These are phyloP conservation scores for Pseudoperonospora humuli DNA, from an alignment of 352 stramenopile species.

Conservation along the genomic window DNA sequence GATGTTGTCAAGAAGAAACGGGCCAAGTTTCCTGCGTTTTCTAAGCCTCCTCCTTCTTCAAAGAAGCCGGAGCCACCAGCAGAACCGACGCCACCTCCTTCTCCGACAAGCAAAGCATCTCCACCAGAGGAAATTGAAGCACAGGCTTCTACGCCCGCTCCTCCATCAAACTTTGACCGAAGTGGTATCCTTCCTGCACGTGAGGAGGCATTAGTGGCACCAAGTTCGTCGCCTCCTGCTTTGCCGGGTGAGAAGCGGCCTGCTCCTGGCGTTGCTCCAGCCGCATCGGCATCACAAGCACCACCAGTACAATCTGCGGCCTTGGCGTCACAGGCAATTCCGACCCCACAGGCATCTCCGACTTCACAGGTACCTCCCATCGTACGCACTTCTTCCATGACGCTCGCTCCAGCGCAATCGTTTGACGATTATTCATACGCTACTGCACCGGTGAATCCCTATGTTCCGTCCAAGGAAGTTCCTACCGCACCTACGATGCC, in stretches of 20 bases:
- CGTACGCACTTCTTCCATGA: constrained; percentile 12
- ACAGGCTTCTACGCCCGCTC: constrained; percentile 13
- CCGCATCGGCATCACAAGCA: constrained; percentile 1
- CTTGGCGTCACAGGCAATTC: too few relatives aligned
- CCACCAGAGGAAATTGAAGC: constrained; percentile 7
- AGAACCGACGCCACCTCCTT: constrained; percentile 18
- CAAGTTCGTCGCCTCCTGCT: constrained; percentile 41
- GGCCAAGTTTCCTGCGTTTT: constrained; percentile 39
- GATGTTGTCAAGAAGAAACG: constrained; percentile 66
- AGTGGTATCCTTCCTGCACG: constrained; percentile 13
- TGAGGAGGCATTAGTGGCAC: constrained; percentile 16
- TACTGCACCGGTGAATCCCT: constrained; percentile 14
- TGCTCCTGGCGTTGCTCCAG: constrained; percentile 1
- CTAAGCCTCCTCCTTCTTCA: constrained; percentile 24
- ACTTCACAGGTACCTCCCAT: too few relatives aligned
- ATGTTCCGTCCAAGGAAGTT: constrained; percentile 6
- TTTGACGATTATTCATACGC: constrained; percentile 12
- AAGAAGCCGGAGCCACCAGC: constrained; percentile 27
- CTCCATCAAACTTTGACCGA: constrained; percentile 29
- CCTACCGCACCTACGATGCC: constrained; percentile 13
- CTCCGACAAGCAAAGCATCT: constrained; percentile 17
- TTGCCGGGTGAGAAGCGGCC: constrained; percentile 28
- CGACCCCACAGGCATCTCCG: not conserved
- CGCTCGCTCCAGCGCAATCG: constrained; percentile 4
- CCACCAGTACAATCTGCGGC: not conserved